phyloP scores from a whole-genome alignment of 1,284 basidiomycete species.

The Cystobasidium slooffiae region DNA sequence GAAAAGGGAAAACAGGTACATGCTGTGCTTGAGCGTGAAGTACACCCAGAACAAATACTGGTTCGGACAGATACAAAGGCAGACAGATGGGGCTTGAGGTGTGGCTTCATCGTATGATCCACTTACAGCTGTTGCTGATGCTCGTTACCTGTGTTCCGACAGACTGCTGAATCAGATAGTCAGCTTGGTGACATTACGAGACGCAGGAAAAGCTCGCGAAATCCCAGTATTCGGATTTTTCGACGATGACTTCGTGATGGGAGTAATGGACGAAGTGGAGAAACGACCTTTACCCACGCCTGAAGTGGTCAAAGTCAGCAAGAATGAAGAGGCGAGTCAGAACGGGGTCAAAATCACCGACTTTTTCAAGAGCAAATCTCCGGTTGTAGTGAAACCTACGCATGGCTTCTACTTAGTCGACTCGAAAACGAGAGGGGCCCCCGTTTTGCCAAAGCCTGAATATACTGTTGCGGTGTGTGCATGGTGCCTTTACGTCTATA shows the following conservation, averaged over 20 bases:
- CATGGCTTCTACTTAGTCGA: conserved; percentile 28
- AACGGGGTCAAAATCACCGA: conserved; percentile 25
- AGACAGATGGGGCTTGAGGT: conserved; percentile 49
- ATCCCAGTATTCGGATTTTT: conserved; percentile 49
- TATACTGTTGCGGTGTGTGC: conserved; percentile 46
- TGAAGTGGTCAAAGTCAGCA: neutral
- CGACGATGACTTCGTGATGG: conserved; percentile 48
- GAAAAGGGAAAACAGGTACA: conserved; percentile 49
- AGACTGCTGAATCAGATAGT: conserved; percentile 50
- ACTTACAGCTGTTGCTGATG: neutral
- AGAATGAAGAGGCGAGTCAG: neutral
- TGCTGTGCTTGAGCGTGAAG: conserved; percentile 48
- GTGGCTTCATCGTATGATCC: neutral
- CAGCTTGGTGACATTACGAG: conserved; percentile 45
- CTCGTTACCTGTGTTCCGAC: neutral
- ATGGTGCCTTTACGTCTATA: neutral
- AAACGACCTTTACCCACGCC: conserved; percentile 35
- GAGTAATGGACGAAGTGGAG: conserved; percentile 52
- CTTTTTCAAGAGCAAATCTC: conserved; percentile 13
- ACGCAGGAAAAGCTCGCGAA: conserved; percentile 47
- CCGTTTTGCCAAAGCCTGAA: conserved; percentile 44
- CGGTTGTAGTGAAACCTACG: conserved; percentile 10
- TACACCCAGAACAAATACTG: conserved; percentile 46
- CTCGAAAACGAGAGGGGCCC: conserved; percentile 33
- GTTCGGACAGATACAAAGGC: conserved; percentile 47